These are phyloP conservation scores for Clavariopsis aquatica DNA, from an alignment of 495 filamentous ascomycete genomes.

Conservation along the genomic window DNA sequence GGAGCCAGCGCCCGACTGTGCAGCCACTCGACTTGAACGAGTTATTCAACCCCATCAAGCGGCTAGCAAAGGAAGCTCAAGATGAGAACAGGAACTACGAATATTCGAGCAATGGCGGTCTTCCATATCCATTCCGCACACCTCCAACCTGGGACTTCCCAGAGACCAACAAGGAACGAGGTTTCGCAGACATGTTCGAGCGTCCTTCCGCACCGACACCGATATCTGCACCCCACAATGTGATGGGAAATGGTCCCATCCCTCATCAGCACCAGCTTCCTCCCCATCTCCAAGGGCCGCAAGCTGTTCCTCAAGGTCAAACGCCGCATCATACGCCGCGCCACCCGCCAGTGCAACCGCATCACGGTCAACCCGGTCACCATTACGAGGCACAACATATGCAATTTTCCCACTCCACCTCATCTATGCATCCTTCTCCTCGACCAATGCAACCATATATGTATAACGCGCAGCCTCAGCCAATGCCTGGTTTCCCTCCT, in stretches of 20 bases:
- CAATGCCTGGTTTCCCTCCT: constrained; percentile 42
- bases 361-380: constrained; percentile 55
- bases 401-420: constrained; percentile 66
- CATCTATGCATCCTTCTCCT: constrained; percentile 77
- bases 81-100: constrained; percentile 52
- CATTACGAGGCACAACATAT: constrained; percentile 81
- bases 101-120: constrained; percentile 66
- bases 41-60: constrained; percentile 73
- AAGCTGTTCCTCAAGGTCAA: constrained; percentile 31
- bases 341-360: constrained; percentile 41
- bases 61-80: constrained; percentile 60
- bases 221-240: constrained; percentile 67
- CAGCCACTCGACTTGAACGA: constrained; percentile 65
- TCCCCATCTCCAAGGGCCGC: constrained; percentile 45
- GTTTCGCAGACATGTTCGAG: constrained; percentile 77
- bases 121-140: constrained; percentile 76
- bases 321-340: constrained; percentile 43
- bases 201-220: constrained; percentile 55
- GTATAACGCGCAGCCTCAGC: constrained; percentile 56
- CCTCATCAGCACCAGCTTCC: constrained; percentile 78
- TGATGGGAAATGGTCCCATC: constrained; percentile 60
- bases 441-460: constrained; percentile 68
- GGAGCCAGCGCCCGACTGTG: constrained; percentile 58
- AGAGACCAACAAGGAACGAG: constrained; percentile 64
- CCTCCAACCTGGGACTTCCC: constrained; percentile 73